Percentiles rank a stretch among this genome's conserved stretches.
These are phyloP conservation scores for Aphanomyces stellatus DNA, from an alignment of 352 stramenopile genomes.

Conservation along the genomic window DNA sequence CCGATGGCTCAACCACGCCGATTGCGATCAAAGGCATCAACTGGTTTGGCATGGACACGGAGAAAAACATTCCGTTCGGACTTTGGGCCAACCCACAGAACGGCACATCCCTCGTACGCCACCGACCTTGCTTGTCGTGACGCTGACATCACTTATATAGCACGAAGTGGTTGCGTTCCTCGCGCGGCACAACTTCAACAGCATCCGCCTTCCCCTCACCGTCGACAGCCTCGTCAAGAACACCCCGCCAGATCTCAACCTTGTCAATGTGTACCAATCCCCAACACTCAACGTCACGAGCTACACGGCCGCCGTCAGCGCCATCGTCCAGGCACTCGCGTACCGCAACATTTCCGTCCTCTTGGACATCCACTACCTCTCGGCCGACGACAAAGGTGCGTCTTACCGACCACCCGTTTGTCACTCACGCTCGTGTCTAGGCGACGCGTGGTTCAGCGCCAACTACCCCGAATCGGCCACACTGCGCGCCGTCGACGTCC, in stretches of 20 bases:
- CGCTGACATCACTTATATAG: neutral
- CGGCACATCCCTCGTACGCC: conserved; percentile 36
- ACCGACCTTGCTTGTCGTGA: neutral
- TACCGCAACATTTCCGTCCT: conserved; percentile 53
- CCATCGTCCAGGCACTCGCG: conserved; percentile 37
- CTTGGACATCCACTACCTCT: conserved; percentile 57
- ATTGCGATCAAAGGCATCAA: conserved; percentile 60
- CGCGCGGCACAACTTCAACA: conserved; percentile 63
- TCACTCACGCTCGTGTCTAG: neutral
- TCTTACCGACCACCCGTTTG: neutral
- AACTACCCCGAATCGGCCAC: conserved; percentile 37
- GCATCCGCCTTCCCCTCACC: conserved; percentile 42
- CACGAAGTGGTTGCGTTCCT: conserved; percentile 57
- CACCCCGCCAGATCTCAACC: conserved; percentile 27
- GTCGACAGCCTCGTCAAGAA: conserved; percentile 42
- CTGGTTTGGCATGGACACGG: conserved; percentile 68
- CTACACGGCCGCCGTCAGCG: conserved; percentile 49
- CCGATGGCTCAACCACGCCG: conserved; percentile 41
- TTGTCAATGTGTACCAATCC: conserved; percentile 56
- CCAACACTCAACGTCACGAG: conserved; percentile 48
- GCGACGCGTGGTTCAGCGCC: conserved; percentile 49
- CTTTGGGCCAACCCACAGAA: conserved; percentile 63
- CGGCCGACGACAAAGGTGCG: conserved; percentile 28
- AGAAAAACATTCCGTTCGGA: conserved; percentile 38
- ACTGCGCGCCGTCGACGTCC: conserved; percentile 35